Conservation (phyloP, 1,284 basidiomycete genomes). For the Dichomitus squalens region DNA sequence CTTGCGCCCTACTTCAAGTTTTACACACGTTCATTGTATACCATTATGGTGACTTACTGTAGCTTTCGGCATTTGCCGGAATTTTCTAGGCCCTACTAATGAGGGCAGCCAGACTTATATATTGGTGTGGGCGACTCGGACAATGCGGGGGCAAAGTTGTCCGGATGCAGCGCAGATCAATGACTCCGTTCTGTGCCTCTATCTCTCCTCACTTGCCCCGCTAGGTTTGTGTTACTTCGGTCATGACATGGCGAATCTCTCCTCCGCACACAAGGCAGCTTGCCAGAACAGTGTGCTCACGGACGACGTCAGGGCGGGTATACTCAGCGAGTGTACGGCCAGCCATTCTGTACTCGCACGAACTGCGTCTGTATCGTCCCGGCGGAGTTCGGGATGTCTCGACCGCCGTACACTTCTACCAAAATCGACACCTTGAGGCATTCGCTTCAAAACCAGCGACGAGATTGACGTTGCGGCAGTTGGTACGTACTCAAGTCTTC, state of each 20-base stretch:
- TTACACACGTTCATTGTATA: too few relatives aligned
- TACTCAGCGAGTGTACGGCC: not conserved
- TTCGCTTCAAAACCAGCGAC: slow-evolving; percentile 80
- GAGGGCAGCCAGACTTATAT: too few relatives aligned
- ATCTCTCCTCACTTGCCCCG: not conserved
- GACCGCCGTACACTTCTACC: slow-evolving; percentile 69
- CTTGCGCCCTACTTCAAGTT: too few relatives aligned
- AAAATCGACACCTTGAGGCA: slow-evolving; percentile 81
- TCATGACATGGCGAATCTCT: slow-evolving; percentile 19
- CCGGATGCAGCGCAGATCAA: slow-evolving; percentile 12
- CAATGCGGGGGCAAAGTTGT: not conserved
- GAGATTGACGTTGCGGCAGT: slow-evolving; percentile 77
- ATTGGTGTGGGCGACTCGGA: not conserved
- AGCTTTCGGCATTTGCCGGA: not conserved
- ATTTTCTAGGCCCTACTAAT: not conserved
- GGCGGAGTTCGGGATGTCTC: slow-evolving; percentile 19
- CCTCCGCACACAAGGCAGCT: slow-evolving; percentile 8
- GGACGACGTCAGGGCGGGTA: not conserved
- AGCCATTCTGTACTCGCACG: not conserved
- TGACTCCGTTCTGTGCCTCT: slow-evolving; percentile 13
- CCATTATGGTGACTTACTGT: not conserved
- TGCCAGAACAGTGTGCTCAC: slow-evolving; percentile 2
- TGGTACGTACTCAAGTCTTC: slow-evolving; percentile 51
- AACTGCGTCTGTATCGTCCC: too few relatives aligned
- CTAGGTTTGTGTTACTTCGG: slow-evolving; percentile 4